These are phyloP conservation scores for Pythium dissimile DNA, from an alignment of 352 stramenopile species.

Conservation along the genomic window DNA sequence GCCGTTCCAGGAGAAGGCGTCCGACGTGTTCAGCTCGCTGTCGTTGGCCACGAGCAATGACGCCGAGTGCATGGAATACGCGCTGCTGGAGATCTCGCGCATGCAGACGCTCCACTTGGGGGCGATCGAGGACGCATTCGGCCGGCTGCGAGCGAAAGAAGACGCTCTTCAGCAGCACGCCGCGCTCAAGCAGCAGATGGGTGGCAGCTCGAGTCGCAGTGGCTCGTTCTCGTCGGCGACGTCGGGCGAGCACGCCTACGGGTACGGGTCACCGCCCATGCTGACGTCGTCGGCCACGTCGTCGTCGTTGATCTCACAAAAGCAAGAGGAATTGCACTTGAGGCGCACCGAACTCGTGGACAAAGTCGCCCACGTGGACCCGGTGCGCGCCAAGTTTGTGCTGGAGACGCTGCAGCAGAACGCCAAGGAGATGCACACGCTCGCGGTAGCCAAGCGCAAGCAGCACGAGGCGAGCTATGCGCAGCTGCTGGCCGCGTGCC, in stretches of 20 bases:
- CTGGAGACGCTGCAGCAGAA: slow-evolving; percentile 65
- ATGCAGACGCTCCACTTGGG: slow-evolving; percentile 80
- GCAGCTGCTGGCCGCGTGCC: slow-evolving; percentile 44
- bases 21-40: slow-evolving; percentile 70
- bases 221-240: slow-evolving; percentile 12
- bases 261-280: slow-evolving; percentile 9
- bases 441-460: slow-evolving; percentile 64
- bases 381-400: slow-evolving; percentile 61
- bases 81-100: slow-evolving; percentile 67
- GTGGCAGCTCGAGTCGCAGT: background rate
- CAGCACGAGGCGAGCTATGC: slow-evolving; percentile 59
- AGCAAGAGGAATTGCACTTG: slow-evolving; percentile 46
- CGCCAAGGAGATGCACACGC: slow-evolving; percentile 66
- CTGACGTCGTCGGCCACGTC: slow-evolving; percentile 9
- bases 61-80: slow-evolving; percentile 80
- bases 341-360: slow-evolving; percentile 47
- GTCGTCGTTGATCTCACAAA: slow-evolving; percentile 29
- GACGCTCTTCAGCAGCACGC: slow-evolving; percentile 36
- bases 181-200: background rate
- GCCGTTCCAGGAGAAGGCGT: slow-evolving; percentile 62
- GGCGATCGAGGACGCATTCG: slow-evolving; percentile 72
- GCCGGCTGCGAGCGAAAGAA: slow-evolving; percentile 48
- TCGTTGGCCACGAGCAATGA: slow-evolving; percentile 67
- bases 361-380: slow-evolving; percentile 61
- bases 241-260: background rate